Conservation (phyloP, 768 basidiomycete genomes). For the Mycena leptocephala region DNA sequence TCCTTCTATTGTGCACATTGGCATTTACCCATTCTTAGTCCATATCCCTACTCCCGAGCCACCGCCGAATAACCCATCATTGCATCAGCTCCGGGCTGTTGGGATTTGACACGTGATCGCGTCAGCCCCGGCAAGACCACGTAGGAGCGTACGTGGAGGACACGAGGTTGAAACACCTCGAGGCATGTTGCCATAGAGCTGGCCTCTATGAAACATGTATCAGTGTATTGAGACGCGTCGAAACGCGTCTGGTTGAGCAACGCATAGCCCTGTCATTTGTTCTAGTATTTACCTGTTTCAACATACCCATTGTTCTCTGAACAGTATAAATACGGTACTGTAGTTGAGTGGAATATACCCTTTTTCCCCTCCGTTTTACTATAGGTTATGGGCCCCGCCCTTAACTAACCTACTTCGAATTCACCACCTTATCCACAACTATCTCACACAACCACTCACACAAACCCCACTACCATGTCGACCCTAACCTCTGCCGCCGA, state of each 20-base stretch:
- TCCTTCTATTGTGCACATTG: background rate
- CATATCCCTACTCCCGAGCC: background rate
- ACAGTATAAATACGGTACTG: no score
- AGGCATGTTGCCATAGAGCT: no score
- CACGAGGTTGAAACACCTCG: no score
- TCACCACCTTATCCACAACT: background rate
- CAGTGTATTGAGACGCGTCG: no score
- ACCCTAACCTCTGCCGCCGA: background rate
- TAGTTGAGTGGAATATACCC: no score
- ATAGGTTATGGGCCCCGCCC: background rate
- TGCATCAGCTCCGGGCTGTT: background rate
- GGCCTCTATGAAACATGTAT: no score
- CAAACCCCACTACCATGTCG: background rate
- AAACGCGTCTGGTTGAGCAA: no score
- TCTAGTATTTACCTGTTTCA: no score
- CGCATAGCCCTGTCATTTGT: no score
- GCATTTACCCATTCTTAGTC: background rate
- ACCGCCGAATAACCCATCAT: background rate
- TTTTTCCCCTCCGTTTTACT: background rate
- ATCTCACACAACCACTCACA: no score
- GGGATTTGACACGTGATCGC: background rate
- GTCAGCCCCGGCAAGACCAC: background rate
- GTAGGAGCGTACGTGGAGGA: background rate
- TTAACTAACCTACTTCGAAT: background rate
- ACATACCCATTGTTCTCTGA: no score